phyloP scores from a whole-genome alignment of 1,139 yeast genomes.

The Yamadazyma sp. region DNA sequence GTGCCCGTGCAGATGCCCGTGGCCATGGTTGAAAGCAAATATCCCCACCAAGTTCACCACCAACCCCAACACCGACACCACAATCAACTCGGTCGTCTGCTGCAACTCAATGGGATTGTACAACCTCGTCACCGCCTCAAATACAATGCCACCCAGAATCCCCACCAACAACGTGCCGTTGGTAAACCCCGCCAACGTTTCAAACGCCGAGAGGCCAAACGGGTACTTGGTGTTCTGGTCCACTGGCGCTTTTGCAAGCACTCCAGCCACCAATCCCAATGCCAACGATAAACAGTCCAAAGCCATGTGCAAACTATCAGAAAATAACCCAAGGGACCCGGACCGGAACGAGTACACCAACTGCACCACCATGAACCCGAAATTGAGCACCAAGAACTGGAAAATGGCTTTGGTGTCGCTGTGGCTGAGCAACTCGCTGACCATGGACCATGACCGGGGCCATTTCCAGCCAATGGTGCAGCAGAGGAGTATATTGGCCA shows the following conservation, averaged over 20 bases:
- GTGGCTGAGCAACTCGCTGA: constrained; percentile 28
- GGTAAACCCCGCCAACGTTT: constrained; percentile 91
- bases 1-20: constrained; percentile 39
- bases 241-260: constrained; percentile 44
- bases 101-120: constrained; percentile 74
- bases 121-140: constrained; percentile 83
- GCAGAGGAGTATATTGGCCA: neutral
- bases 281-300: constrained; percentile 89
- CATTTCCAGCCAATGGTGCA: no score
- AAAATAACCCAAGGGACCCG: constrained; percentile 83
- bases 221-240: constrained; percentile 73
- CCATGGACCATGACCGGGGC: constrained; percentile 1
- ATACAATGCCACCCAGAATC: constrained; percentile 81
- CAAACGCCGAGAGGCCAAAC: constrained; percentile 82
- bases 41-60: constrained; percentile 89
- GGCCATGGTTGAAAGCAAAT: constrained; percentile 89
- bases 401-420: constrained; percentile 86
- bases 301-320: constrained; percentile 96
- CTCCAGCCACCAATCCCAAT: constrained; percentile 86
- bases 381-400: constrained; percentile 78
- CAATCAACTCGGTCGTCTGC: constrained; percentile 79
- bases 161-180: constrained; percentile 88
- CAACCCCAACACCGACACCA: constrained; percentile 82
- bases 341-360: constrained; percentile 88
- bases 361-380: constrained; percentile 93